Evolutionary conservation across 371 early-diverging fungal species (phyloP).

Genomic region (Mortierella sp.): DNA sequence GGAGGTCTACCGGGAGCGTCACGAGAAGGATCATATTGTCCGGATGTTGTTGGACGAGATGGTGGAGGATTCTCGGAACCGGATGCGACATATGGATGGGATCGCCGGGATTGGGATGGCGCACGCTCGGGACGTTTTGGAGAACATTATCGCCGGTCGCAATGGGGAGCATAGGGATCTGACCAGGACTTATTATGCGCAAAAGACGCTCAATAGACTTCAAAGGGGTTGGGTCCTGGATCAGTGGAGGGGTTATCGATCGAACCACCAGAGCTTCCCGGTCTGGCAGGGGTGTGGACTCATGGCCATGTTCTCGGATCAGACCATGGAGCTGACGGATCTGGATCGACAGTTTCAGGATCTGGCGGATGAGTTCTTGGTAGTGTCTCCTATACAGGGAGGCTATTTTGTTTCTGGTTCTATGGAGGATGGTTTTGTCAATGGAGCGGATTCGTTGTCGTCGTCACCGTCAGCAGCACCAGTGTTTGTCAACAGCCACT

Average conservation of each 20-base stretch:
- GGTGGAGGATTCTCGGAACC: constrained; percentile 45
- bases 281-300: constrained; percentile 55
- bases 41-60: constrained; percentile 42
- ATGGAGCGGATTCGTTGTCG: background rate
- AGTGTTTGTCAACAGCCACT: background rate
- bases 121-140: constrained; percentile 51
- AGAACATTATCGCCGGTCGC: constrained; percentile 36
- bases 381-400: constrained; percentile 20
- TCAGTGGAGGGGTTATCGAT: constrained; percentile 50
- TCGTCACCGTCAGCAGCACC: background rate
- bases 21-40: constrained; percentile 41
- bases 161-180: constrained; percentile 35
- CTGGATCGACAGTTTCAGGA: constrained; percentile 44
- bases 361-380: constrained; percentile 44
- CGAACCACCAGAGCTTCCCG: constrained; percentile 35
- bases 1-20: constrained; percentile 42
- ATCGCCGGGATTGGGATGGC: constrained; percentile 46
- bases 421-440: background rate
- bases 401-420: background rate
- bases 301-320: constrained; percentile 53
- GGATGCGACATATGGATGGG: constrained; percentile 53
- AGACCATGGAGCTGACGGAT: constrained; percentile 34
- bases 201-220: constrained; percentile 37
- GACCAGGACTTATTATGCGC: constrained; percentile 46
- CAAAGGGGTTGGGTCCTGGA: constrained; percentile 53